Conservation (phyloP, 768 basidiomycete species). For the Strobilomyces confusus region DNA sequence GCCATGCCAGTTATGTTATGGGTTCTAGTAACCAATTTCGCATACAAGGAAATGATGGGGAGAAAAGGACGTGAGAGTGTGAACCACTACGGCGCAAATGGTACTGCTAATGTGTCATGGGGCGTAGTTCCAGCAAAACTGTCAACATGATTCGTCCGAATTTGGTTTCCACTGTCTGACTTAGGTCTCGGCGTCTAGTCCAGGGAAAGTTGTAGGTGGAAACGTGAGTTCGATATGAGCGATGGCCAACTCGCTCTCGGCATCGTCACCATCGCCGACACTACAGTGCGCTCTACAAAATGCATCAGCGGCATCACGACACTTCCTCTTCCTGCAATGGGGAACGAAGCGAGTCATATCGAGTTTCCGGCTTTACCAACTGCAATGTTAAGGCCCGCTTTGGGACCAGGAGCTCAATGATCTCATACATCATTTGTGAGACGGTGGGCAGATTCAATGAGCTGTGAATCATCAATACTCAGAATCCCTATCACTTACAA, state of each 20-base stretch:
- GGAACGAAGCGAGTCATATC: neutral
- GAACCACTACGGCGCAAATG: too few relatives aligned
- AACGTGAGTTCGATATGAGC: neutral
- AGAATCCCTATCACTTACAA: neutral
- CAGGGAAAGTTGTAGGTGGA: neutral
- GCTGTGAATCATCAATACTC: neutral
- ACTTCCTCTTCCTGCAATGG: neutral
- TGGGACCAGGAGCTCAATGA: neutral
- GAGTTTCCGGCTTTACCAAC: neutral
- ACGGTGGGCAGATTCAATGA: neutral
- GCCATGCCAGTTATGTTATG: too few relatives aligned
- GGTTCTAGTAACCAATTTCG: too few relatives aligned
- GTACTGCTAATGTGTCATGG: too few relatives aligned
- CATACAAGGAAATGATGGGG: too few relatives aligned
- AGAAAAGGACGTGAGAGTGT: too few relatives aligned
- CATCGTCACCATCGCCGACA: neutral
- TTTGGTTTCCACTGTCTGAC: too few relatives aligned
- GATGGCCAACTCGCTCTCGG: neutral
- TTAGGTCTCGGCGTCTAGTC: too few relatives aligned
- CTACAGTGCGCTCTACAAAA: neutral
- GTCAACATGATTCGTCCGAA: too few relatives aligned
- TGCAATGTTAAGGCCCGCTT: neutral
- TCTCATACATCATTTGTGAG: neutral
- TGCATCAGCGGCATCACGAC: neutral
- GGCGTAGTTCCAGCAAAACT: too few relatives aligned